Evolutionary conservation across 106 monocot species (phyloP).

Genomic region (Narthecium ossifragum): DNA sequence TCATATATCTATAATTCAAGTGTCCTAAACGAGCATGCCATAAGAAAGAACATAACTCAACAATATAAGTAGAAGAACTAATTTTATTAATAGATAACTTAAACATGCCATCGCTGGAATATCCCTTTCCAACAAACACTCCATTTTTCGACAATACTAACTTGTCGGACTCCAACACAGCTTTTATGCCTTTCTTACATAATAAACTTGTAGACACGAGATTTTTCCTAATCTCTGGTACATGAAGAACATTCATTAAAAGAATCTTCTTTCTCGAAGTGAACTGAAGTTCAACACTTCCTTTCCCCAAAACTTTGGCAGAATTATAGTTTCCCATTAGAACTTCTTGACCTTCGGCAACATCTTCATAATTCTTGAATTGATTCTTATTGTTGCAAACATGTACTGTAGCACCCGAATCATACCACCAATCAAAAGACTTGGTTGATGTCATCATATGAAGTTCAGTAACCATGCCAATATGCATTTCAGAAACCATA

Average conservation of each 20-base stretch:
- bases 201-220: neutral
- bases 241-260: neutral
- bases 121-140: constrained; percentile 11
- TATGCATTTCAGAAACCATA: neutral
- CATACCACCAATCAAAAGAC: constrained; percentile 2
- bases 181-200: constrained; percentile 7
- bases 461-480: no score
- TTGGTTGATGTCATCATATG: neutral
- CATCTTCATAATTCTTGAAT: constrained; percentile 4
- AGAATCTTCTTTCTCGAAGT: neutral
- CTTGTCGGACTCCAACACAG: constrained; percentile 4
- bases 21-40: constrained; percentile 11
- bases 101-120: constrained; percentile 9
- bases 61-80: constrained; percentile 3
- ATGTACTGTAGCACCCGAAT: no score
- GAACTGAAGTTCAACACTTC: constrained; percentile 4
- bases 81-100: constrained; percentile 4
- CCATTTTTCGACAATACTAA: no score
- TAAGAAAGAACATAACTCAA: neutral
- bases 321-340: constrained; percentile 4
- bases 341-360: neutral
- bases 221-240: neutral
- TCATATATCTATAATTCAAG: no score
- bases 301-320: neutral
- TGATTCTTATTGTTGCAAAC: constrained; percentile 6